A percentile compares a stretch with the other conserved stretches of the same genome.
phyloP scores from a whole-genome alignment of 176 grass and related monocot species.

The Microstegium vimineum region DNA sequence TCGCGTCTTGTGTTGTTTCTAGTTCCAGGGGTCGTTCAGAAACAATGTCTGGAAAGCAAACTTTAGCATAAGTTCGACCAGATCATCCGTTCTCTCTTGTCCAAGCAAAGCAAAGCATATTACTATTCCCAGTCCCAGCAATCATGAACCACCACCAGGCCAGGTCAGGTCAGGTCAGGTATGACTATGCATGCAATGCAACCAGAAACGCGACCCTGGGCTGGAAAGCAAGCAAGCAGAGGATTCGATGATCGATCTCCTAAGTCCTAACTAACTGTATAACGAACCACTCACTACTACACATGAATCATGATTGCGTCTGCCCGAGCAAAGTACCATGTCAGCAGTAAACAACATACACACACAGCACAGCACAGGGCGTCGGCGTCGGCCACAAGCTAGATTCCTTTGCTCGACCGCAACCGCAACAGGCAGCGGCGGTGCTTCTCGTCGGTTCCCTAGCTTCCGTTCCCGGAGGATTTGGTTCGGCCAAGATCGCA shows the following conservation, averaged over 20 bases:
- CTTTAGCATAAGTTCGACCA: not conserved
- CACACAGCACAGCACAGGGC: not conserved
- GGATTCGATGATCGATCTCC: not conserved
- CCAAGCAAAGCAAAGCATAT: conserved; percentile 23
- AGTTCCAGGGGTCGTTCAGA: not conserved
- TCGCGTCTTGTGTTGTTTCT: not conserved
- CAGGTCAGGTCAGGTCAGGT: not conserved
- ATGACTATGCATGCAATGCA: not conserved
- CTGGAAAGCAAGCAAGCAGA: not conserved
- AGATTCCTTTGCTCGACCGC: not conserved
- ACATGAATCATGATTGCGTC: conserved; percentile 14
- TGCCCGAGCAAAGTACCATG: not conserved
- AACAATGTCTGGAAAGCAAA: not conserved
- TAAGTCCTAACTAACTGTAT: not conserved
- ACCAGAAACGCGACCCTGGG: not conserved
- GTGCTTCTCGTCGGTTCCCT: not conserved
- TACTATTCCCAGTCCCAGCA: not conserved
- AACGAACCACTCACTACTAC: not conserved
- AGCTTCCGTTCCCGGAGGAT: not conserved
- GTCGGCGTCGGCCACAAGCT: not conserved
- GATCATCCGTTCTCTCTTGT: not conserved
- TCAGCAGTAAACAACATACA: not conserved
- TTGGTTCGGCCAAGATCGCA: not conserved
- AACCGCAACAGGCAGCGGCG: not conserved
- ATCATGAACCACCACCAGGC: not conserved